A percentile compares a stretch with the other conserved stretches of the same genome.
These are phyloP conservation scores for Plantago coronopus DNA, from an alignment of 305 asterid genomes.

Conservation along the genomic window DNA sequence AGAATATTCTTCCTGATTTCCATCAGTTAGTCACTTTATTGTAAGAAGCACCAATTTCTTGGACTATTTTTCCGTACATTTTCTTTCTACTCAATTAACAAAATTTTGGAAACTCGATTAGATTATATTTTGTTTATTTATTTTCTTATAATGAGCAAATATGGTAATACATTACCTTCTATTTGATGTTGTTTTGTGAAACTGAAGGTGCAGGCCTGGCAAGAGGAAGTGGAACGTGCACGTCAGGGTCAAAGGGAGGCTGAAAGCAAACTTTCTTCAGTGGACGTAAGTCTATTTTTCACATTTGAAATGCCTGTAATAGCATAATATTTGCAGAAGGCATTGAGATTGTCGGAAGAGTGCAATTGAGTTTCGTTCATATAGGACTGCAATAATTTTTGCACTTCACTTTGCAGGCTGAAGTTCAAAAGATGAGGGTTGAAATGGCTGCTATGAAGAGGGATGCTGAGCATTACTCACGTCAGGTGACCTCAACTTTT, in stretches of 20 bases:
- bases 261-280: conserved; percentile 82
- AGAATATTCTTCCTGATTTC: too few relatives aligned
- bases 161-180: neutral
- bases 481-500: conserved; percentile 53
- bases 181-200: conserved; percentile 29
- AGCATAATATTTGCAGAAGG: conserved; percentile 19
- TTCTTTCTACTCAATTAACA: conserved; percentile 1
- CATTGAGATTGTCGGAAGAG: neutral
- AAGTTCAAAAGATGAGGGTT: conserved; percentile 93
- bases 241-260: conserved; percentile 97
- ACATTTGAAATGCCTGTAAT: conserved; percentile 14
- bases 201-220: conserved; percentile 92
- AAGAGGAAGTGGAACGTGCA: conserved; percentile 98
- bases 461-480: conserved; percentile 99
- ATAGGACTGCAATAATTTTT: conserved; percentile 15
- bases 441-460: conserved; percentile 99
- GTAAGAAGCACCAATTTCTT: neutral
- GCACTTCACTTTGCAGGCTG: conserved; percentile 55
- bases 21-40: neutral
- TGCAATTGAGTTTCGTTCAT: conserved; percentile 24
- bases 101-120: conserved; percentile 13
- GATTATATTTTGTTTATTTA: neutral
- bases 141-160: conserved; percentile 15
- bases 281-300: conserved; percentile 71
- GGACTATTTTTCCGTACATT: neutral